Conservation (phyloP, 176 grass and related monocot genomes). For the Carex myosuroides region DNA sequence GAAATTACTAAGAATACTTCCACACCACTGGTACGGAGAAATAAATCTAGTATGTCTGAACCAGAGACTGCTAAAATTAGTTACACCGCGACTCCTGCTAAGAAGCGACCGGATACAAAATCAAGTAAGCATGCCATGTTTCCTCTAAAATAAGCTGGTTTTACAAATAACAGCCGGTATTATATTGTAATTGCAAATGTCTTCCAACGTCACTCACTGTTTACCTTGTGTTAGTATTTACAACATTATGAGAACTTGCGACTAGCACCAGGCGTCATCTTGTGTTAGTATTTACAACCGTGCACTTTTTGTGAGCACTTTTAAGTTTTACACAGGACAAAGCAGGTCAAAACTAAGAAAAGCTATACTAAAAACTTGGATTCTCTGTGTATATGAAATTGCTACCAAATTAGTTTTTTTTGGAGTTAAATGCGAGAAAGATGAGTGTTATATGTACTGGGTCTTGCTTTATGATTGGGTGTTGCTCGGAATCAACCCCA, state of each 20-base stretch:
- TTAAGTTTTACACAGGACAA: not conserved
- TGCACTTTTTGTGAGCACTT: not conserved
- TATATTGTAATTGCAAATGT: not conserved
- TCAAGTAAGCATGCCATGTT: not conserved
- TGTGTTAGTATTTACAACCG: not conserved
- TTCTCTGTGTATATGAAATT: not conserved
- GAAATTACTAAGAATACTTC: not conserved
- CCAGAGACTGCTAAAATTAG: not conserved
- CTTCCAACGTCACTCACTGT: not conserved
- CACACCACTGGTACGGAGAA: not conserved
- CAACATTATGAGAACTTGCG: not conserved
- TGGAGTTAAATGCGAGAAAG: not conserved
- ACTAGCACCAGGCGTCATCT: not conserved
- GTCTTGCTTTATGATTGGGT: not conserved
- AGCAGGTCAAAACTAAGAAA: not conserved
- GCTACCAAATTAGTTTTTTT: not conserved
- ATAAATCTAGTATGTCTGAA: not conserved
- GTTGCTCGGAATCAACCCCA: not conserved
- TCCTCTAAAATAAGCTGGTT: not conserved
- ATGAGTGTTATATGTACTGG: not conserved
- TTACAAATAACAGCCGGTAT: not conserved
- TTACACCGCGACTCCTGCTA: not conserved
- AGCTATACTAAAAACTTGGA: not conserved
- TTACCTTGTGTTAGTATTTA: not conserved
- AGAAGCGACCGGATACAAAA: not conserved